These are phyloP conservation scores for Lactarius deliciosus DNA, from an alignment of 768 basidiomycete genomes.

Conservation along the genomic window DNA sequence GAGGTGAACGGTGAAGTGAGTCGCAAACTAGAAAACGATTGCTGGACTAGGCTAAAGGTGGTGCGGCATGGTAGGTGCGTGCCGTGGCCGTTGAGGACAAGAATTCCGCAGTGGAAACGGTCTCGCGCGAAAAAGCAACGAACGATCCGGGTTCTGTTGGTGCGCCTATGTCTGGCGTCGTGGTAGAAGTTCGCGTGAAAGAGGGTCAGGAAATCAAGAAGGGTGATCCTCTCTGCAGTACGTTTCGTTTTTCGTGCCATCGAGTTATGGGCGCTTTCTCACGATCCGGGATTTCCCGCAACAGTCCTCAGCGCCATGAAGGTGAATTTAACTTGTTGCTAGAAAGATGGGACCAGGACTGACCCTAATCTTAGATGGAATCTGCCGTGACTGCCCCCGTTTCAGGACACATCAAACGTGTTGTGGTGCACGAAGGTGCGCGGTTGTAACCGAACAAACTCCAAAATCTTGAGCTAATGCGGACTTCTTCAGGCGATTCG, in stretches of 20 bases:
- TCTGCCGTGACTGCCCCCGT: slow-evolving; percentile 95
- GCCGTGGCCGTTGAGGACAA: slow-evolving; percentile 96
- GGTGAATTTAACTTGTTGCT: slow-evolving; percentile 44
- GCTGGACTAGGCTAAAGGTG: slow-evolving; percentile 10
- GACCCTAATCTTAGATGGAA: slow-evolving; percentile 73
- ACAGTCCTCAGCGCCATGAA: slow-evolving; percentile 96
- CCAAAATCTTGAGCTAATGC: slow-evolving; percentile 7
- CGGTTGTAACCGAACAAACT: slow-evolving; percentile 15
- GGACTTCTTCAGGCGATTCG: slow-evolving; percentile 67
- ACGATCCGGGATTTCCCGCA: slow-evolving; percentile 28
- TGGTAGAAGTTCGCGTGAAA: slow-evolving; percentile 96
- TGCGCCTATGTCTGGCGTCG: slow-evolving; percentile 96
- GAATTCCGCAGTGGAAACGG: slow-evolving; percentile 93
- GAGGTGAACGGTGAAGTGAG: slow-evolving; percentile 94
- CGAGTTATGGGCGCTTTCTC: slow-evolving; percentile 14
- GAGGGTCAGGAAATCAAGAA: slow-evolving; percentile 98
- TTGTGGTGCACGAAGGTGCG: slow-evolving; percentile 84
- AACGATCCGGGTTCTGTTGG: slow-evolving; percentile 95
- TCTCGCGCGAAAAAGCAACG: slow-evolving; percentile 93
- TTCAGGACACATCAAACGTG: slow-evolving; percentile 93
- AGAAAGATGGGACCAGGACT: slow-evolving; percentile 27
- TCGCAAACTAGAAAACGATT: slow-evolving; percentile 15
- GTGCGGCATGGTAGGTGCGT: slow-evolving; percentile 59
- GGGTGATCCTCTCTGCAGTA: slow-evolving; percentile 92
- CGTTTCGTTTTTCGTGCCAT: slow-evolving; percentile 38